Evolutionary conservation across 1,284 basidiomycete genomes (phyloP).

Genomic region (Malassezia globosa): DNA sequence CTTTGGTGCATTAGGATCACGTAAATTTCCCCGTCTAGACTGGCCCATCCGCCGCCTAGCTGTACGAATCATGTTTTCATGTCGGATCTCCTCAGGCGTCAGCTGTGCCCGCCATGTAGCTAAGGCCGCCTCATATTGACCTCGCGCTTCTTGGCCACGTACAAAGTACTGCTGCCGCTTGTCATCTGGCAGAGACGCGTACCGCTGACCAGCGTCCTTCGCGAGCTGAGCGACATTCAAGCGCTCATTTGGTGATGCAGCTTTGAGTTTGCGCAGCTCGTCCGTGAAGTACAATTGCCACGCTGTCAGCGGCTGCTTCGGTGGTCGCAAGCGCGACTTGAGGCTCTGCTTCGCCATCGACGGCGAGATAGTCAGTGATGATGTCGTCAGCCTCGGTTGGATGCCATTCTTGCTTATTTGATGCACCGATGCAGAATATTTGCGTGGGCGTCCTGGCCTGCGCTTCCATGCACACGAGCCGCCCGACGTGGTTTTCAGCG

Average conservation of each 20-base stretch:
- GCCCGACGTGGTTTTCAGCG: no score
- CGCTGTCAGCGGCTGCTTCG: conserved; percentile 82
- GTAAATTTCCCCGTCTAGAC: conserved; percentile 83
- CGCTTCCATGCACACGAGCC: no score
- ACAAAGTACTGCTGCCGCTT: conserved; percentile 54
- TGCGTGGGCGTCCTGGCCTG: neutral
- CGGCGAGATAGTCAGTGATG: no score
- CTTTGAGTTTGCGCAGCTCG: conserved; percentile 74
- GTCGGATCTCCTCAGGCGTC: conserved; percentile 86
- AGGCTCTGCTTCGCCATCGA: no score
- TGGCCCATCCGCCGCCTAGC: conserved; percentile 87
- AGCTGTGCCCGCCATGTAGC: conserved; percentile 74
- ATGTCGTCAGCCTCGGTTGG: neutral
- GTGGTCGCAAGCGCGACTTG: conserved; percentile 61
- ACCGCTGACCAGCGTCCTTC: conserved; percentile 83
- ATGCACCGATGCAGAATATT: neutral
- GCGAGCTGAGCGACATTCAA: conserved; percentile 90
- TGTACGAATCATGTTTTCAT: conserved; percentile 79
- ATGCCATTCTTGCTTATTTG: neutral
- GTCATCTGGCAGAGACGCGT: conserved; percentile 63
- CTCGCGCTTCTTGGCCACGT: conserved; percentile 68
- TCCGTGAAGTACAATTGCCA: conserved; percentile 97
- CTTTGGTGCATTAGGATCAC: conserved; percentile 92
- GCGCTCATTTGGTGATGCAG: conserved; percentile 52
- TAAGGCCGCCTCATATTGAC: conserved; percentile 65